These are phyloP conservation scores for Diaporthe vexans DNA, from an alignment of 2,329 filamentous ascomycete genomes.

Conservation along the genomic window DNA sequence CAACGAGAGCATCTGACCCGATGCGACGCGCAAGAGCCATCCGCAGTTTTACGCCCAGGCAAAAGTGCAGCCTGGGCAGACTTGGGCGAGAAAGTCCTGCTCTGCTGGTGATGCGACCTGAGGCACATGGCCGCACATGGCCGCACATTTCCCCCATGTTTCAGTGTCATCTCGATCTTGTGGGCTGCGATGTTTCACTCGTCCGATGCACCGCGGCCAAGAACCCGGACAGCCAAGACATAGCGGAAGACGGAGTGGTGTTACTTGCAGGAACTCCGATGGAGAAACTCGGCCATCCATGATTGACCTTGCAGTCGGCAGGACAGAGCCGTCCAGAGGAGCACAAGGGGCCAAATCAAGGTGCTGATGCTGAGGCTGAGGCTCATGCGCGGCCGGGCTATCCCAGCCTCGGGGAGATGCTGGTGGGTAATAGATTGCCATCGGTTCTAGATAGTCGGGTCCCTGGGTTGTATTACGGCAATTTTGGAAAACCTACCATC, in stretches of 20 bases:
- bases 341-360: not conserved
- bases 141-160: slow-evolving; percentile 20
- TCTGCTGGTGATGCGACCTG: not conserved
- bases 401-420: slow-evolving; percentile 19
- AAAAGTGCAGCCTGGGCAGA: not conserved
- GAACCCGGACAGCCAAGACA: not conserved
- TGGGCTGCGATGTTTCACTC: slow-evolving; percentile 12
- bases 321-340: slow-evolving; percentile 3
- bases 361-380: not conserved
- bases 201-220: slow-evolving; percentile 2
- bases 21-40: not conserved
- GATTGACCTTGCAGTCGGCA: slow-evolving; percentile 7
- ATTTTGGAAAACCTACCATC: not conserved
- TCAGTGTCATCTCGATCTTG: slow-evolving; percentile 18
- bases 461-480: not conserved
- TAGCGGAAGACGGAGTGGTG: not conserved
- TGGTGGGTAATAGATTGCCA: slow-evolving; percentile 15
- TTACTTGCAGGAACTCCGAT: slow-evolving; percentile 17
- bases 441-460: not conserved
- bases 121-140: not conserved
- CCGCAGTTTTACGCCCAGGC: not conserved
- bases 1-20: not conserved
- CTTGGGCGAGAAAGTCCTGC: not conserved
- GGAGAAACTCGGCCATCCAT: slow-evolving; percentile 16
- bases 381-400: not conserved